phyloP scores from a whole-genome alignment of 2,329 filamentous ascomycete genomes.

The Ophiocordyceps polyrhachis-furcata region DNA sequence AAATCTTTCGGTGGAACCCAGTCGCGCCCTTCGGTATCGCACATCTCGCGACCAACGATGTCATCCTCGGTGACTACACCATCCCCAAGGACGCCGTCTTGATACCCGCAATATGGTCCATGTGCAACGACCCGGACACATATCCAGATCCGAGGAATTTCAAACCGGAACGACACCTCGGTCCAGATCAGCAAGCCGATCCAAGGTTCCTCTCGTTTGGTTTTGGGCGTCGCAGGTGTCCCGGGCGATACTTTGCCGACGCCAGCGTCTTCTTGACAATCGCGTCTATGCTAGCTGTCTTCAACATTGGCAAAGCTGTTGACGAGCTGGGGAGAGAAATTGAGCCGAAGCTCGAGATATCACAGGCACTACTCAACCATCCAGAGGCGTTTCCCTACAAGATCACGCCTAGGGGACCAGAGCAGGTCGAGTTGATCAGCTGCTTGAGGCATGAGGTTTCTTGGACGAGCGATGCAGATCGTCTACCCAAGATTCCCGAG shows the following conservation, averaged over 20 bases:
- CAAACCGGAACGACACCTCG: constrained; percentile 14
- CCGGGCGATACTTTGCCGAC: constrained; percentile 14
- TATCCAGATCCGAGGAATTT: constrained; percentile 28
- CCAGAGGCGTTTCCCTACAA: not conserved
- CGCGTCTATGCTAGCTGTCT: constrained; percentile 20
- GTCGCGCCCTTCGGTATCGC: constrained; percentile 17
- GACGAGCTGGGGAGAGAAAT: constrained; percentile 18
- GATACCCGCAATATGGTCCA: constrained; percentile 10
- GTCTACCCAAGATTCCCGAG: not conserved
- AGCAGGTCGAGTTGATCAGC: not conserved
- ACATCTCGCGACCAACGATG: constrained; percentile 15
- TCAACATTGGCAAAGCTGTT: constrained; percentile 8
- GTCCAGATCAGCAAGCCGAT: constrained; percentile 10
- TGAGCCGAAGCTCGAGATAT: constrained; percentile 4
- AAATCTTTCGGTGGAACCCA: constrained; percentile 13
- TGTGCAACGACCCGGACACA: constrained; percentile 46
- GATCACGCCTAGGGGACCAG: not conserved
- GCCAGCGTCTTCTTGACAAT: constrained; percentile 13
- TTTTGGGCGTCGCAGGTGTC: constrained; percentile 17
- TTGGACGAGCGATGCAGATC: not conserved
- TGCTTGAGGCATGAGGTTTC: constrained; percentile 1
- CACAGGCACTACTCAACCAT: constrained; percentile 1
- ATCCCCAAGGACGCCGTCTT: constrained; percentile 12
- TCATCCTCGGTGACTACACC: constrained; percentile 5
- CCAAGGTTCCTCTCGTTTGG: constrained; percentile 13